phyloP scores from a whole-genome alignment of 2,329 filamentous ascomycete species.

The Hymenoscyphus fraxineus region DNA sequence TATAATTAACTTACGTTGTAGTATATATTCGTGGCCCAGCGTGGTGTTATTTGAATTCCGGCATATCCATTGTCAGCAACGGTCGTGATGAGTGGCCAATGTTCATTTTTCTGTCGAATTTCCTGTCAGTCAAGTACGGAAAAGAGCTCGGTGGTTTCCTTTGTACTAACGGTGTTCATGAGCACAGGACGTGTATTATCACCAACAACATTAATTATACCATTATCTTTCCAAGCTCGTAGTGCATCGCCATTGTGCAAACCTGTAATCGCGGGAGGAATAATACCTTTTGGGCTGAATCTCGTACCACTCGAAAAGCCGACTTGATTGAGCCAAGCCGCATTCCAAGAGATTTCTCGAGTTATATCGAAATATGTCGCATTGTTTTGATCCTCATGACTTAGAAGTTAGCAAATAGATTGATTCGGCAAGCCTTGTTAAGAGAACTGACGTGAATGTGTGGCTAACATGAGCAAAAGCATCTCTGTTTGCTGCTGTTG shows the following conservation, averaged over 20 bases:
- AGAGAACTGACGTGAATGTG: slow-evolving; percentile 47
- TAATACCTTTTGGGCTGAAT: slow-evolving; percentile 53
- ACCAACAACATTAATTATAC: slow-evolving; percentile 58
- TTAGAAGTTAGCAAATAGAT: slow-evolving; percentile 47
- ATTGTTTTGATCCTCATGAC: slow-evolving; percentile 4
- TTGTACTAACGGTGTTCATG: slow-evolving; percentile 45
- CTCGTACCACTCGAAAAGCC: slow-evolving; percentile 44
- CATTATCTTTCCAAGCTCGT: slow-evolving; percentile 54
- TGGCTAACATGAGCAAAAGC: slow-evolving; percentile 57
- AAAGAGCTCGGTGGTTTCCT: slow-evolving; percentile 46
- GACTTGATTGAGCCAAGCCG: slow-evolving; percentile 53
- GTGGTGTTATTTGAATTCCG: slow-evolving; percentile 54
- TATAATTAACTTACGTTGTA: slow-evolving; percentile 49
- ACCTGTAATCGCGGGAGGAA: slow-evolving; percentile 61
- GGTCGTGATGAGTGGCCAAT: slow-evolving; percentile 54
- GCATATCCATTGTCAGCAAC: slow-evolving; percentile 49
- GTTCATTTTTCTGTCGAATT: slow-evolving; percentile 31
- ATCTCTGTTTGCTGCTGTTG: slow-evolving; percentile 46
- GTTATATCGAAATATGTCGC: slow-evolving; percentile 48
- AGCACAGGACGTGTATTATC: slow-evolving; percentile 58
- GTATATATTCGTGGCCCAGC: slow-evolving; percentile 60
- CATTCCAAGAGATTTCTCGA: slow-evolving; percentile 58
- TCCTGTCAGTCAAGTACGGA: slow-evolving; percentile 37
- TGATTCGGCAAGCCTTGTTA: slow-evolving; percentile 37
- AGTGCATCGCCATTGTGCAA: slow-evolving; percentile 62